Conservation (phyloP, 2,329 filamentous ascomycete genomes). For the Fusarium chlamydosporum region DNA sequence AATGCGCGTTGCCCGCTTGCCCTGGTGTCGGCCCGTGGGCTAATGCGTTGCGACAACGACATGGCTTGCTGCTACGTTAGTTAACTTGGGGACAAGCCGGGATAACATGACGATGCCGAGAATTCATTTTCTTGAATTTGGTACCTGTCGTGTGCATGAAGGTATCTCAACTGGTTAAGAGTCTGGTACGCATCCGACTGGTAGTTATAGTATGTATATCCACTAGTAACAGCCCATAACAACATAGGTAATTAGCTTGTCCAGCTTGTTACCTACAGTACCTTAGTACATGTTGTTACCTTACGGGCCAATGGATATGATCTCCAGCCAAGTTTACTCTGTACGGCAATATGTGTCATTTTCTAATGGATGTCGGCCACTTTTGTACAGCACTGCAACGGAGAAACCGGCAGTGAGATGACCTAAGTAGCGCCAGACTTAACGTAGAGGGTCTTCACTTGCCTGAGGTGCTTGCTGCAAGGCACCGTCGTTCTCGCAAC, state of each 20-base stretch:
- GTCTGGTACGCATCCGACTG: conserved; percentile 22
- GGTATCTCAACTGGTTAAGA: not conserved
- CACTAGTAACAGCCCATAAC: not conserved
- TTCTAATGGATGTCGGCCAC: not conserved
- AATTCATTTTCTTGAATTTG: conserved; percentile 23
- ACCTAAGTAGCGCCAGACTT: conserved; percentile 21
- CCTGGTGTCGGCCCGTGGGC: conserved; percentile 4
- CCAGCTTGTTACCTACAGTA: not conserved
- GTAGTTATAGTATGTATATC: conserved; percentile 1
- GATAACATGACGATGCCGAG: conserved; percentile 12
- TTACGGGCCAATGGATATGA: conserved; percentile 17
- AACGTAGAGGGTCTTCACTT: conserved; percentile 16
- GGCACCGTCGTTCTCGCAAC: conserved; percentile 32
- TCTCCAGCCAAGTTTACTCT: conserved; percentile 3
- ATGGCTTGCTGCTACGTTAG: conserved; percentile 7
- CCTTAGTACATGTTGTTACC: not conserved
- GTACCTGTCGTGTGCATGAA: conserved; percentile 6
- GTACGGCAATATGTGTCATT: not conserved
- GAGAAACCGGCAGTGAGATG: conserved; percentile 33
- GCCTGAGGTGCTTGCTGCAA: conserved; percentile 43
- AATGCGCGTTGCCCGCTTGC: conserved; percentile 25
- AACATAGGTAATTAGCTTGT: too few relatives aligned
- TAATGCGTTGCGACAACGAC: not conserved
- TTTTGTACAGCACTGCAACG: conserved; percentile 10
- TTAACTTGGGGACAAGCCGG: conserved; percentile 13